A percentile compares a stretch with the other conserved stretches of the same genome.
Conservation (phyloP, 441 rosid species). For the Pelargonium citronellum region DNA sequence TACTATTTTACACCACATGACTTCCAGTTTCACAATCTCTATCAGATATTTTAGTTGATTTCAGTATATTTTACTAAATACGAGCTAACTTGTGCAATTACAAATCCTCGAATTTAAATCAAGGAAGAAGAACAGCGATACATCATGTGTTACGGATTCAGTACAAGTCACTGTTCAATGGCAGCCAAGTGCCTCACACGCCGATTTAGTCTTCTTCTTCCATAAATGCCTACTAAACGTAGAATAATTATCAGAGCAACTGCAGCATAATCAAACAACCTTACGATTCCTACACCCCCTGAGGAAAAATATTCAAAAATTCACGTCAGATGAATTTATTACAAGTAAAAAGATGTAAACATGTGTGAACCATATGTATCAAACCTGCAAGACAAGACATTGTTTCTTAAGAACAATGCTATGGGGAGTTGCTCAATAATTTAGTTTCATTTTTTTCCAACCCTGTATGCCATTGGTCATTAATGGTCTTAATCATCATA, state of each 20-base stretch:
- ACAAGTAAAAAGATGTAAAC: neutral
- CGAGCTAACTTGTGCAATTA: neutral
- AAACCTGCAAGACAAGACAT: neutral
- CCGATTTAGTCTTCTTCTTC: constrained; percentile 45
- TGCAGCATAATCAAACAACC: constrained; percentile 55
- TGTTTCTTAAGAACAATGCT: neutral
- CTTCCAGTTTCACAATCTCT: too few relatives aligned
- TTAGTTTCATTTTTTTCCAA: too few relatives aligned
- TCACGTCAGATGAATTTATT: constrained; percentile 7
- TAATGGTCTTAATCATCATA: neutral
- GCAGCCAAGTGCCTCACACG: constrained; percentile 60
- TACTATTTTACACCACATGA: neutral
- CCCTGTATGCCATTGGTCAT: neutral
- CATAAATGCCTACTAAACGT: constrained; percentile 50
- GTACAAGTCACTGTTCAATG: neutral
- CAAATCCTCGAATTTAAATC: neutral
- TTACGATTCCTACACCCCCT: constrained; percentile 50
- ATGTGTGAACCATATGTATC: neutral
- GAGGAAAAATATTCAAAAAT: constrained; percentile 19
- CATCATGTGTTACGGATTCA: neutral
- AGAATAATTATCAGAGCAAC: constrained; percentile 48
- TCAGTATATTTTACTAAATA: too few relatives aligned
- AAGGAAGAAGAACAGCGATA: neutral
- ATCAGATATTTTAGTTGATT: too few relatives aligned
- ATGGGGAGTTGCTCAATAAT: neutral